Conservation (phyloP, 2,329 filamentous ascomycete species). For the Diaporthe helianthi region DNA sequence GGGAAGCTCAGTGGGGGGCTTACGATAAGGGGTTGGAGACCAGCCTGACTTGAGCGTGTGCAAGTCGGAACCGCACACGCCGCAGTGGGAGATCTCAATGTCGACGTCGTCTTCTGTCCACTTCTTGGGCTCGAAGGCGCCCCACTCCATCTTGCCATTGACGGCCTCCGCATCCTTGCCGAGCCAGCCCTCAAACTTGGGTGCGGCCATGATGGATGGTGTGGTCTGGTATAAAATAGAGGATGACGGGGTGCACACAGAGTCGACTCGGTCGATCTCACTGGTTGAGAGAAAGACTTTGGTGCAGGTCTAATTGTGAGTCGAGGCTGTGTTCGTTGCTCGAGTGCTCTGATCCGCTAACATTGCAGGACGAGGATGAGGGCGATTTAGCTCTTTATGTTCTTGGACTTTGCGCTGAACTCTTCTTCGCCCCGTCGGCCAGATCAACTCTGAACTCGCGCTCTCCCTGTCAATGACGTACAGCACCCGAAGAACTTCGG, state of each 20-base stretch:
- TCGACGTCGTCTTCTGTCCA: conserved; percentile 69
- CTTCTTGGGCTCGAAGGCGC: conserved; percentile 61
- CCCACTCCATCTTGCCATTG: conserved; percentile 58
- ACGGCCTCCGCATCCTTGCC: conserved; percentile 47
- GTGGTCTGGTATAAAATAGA: not conserved
- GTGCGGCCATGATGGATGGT: conserved; percentile 37
- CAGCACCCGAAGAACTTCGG: not conserved
- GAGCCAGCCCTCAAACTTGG: conserved; percentile 55
- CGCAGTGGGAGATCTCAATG: conserved; percentile 67
- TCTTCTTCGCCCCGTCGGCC: not conserved
- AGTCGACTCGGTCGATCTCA: not conserved
- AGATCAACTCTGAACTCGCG: not conserved
- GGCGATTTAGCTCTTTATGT: conserved; percentile 11
- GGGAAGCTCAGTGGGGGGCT: conserved; percentile 28
- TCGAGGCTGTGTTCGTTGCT: not conserved
- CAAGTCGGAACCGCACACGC: conserved; percentile 65
- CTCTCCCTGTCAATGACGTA: conserved; percentile 24
- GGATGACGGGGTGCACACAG: not conserved
- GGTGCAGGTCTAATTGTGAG: not conserved
- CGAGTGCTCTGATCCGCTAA: not conserved
- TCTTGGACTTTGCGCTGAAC: not conserved
- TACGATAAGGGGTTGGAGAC: conserved; percentile 50
- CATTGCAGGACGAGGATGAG: not conserved
- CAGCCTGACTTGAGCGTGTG: conserved; percentile 62
- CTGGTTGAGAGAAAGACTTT: not conserved